Evolutionary conservation across 495 filamentous ascomycete species (phyloP).

Genomic region (Penicillium crystallinum): DNA sequence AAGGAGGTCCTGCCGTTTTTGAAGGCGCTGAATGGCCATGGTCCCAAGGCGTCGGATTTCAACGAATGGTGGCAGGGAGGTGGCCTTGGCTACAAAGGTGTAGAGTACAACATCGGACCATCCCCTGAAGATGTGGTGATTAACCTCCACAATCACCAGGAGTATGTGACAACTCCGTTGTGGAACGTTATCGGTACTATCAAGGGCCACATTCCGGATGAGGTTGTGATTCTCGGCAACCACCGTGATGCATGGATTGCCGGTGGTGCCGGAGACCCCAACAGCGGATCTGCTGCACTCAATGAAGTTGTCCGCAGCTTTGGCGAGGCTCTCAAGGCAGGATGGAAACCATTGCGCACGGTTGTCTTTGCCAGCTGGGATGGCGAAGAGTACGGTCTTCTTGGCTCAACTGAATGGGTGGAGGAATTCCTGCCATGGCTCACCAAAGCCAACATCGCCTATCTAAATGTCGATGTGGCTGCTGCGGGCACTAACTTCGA

Average conservation of each 20-base stretch:
- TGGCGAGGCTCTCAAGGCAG: conserved; percentile 62
- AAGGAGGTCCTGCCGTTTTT: conserved; percentile 78
- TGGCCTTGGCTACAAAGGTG: conserved; percentile 74
- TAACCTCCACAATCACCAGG: conserved; percentile 81
- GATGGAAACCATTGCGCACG: conserved; percentile 87
- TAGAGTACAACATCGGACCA: conserved; percentile 88
- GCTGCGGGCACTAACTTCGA: conserved; percentile 46
- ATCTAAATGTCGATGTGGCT: conserved; percentile 67
- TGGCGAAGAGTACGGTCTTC: conserved; percentile 65
- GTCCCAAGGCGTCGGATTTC: conserved; percentile 72
- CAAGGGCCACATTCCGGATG: conserved; percentile 81
- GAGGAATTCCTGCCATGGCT: conserved; percentile 87
- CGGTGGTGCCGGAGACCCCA: conserved; percentile 79
- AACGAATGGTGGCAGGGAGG: conserved; percentile 66
- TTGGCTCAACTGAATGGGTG: conserved; percentile 73
- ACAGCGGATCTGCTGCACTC: conserved; percentile 84
- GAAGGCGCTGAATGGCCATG: conserved; percentile 82
- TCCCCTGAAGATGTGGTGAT: conserved; percentile 69
- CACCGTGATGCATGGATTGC: conserved; percentile 94
- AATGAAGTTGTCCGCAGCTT: conserved; percentile 83
- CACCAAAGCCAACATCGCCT: conserved; percentile 63
- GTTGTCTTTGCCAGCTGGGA: conserved; percentile 74
- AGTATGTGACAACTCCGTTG: conserved; percentile 81
- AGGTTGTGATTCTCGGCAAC: conserved; percentile 90
- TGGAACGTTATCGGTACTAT: conserved; percentile 97